Percentiles rank a stretch among this genome's conserved stretches.
phyloP scores from a whole-genome alignment of 176 grass and related monocot genomes.

The Zizania latifolia region DNA sequence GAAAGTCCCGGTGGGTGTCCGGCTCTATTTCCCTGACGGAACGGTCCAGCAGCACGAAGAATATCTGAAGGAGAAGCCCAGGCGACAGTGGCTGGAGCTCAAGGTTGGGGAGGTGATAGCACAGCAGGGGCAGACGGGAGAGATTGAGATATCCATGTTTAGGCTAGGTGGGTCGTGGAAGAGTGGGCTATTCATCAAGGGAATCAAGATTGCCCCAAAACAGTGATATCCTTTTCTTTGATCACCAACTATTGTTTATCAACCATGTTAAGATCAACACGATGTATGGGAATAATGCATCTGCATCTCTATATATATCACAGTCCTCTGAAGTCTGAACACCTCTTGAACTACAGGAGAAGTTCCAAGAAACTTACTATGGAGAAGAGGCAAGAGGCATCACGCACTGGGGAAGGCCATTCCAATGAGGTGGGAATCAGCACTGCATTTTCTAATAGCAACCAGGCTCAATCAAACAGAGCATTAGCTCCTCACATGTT shows the following conservation, averaged over 20 bases:
- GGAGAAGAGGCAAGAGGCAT: not conserved
- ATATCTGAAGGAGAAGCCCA: too few relatives aligned
- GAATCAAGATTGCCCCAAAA: constrained; percentile 31
- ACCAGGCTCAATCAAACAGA: constrained; percentile 32
- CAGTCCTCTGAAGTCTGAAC: not conserved
- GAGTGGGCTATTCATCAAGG: constrained; percentile 41
- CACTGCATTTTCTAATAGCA: too few relatives aligned
- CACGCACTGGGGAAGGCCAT: not conserved
- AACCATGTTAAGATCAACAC: not conserved
- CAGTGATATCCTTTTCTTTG: constrained; percentile 7
- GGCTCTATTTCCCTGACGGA: too few relatives aligned
- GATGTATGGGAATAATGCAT: too few relatives aligned
- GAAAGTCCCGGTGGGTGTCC: too few relatives aligned
- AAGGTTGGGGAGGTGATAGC: too few relatives aligned
- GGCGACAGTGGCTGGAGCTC: too few relatives aligned
- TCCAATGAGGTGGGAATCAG: not conserved
- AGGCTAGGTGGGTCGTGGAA: constrained; percentile 39
- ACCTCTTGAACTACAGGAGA: not conserved
- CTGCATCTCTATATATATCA: too few relatives aligned
- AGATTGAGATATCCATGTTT: too few relatives aligned
- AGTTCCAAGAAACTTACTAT: not conserved
- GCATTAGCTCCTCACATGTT: constrained; percentile 32
- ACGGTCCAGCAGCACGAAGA: too few relatives aligned
- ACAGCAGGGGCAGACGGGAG: too few relatives aligned
- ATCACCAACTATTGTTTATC: not conserved